Evolutionary conservation across 1,139 yeast species (phyloP).

Genomic region (Saccharomycopsis crataegensis): DNA sequence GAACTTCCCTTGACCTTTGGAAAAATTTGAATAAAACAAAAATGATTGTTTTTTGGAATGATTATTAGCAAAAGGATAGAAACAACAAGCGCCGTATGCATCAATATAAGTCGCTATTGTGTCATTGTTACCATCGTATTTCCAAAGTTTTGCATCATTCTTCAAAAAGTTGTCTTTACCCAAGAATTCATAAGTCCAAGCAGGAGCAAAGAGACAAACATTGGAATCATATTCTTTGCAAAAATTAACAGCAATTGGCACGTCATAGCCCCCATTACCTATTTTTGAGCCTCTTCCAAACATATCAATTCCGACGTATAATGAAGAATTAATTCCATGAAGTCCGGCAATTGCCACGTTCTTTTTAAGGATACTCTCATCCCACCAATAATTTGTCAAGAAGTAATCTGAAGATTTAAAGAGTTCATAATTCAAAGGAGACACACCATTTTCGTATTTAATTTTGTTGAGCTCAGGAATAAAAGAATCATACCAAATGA

Average conservation of each 20-base stretch:
- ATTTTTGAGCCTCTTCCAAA: slow-evolving; percentile 35
- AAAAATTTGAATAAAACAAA: slow-evolving; percentile 32
- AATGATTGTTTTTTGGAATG: slow-evolving; percentile 18
- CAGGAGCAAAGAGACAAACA: slow-evolving; percentile 35
- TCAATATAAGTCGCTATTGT: slow-evolving; percentile 22
- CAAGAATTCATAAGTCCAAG: slow-evolving; percentile 35
- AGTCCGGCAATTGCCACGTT: slow-evolving; percentile 31
- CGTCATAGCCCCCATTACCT: slow-evolving; percentile 34
- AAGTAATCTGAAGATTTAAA: slow-evolving; percentile 28
- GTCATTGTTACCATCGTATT: slow-evolving; percentile 24
- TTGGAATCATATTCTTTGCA: slow-evolving; percentile 29
- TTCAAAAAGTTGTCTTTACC: slow-evolving; percentile 25
- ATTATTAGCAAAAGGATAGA: slow-evolving; percentile 11
- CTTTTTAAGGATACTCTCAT: slow-evolving; percentile 26
- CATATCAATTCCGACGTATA: slow-evolving; percentile 34
- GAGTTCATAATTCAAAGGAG: slow-evolving; percentile 29
- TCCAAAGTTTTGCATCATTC: slow-evolving; percentile 33
- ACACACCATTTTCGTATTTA: slow-evolving; percentile 33
- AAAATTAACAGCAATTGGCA: slow-evolving; percentile 28
- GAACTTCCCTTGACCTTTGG: slow-evolving; percentile 30
- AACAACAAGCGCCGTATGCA: slow-evolving; percentile 22
- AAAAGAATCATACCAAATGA: slow-evolving; percentile 36
- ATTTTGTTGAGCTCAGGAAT: slow-evolving; percentile 27
- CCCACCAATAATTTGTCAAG: slow-evolving; percentile 38
- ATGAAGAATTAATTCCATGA: slow-evolving; percentile 28